Percentiles rank a stretch among this genome's conserved stretches.
These are phyloP conservation scores for Fraxinus floribunda DNA, from an alignment of 305 asterid genomes.

Conservation along the genomic window DNA sequence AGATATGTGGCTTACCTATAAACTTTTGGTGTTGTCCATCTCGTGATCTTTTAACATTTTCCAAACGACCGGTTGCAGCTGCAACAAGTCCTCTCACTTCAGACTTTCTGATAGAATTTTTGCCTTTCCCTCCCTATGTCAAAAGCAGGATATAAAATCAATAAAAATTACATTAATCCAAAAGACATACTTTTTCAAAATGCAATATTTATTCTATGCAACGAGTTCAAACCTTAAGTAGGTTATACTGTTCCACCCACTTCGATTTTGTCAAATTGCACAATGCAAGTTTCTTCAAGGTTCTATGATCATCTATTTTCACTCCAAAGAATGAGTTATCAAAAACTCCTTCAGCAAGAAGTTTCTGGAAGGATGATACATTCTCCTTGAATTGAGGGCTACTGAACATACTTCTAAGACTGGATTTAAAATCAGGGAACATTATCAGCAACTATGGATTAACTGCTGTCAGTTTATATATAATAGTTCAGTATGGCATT, in stretches of 20 bases:
- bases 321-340: constrained; percentile 54
- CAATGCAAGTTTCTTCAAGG: constrained; percentile 49
- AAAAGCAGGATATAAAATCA: constrained; percentile 3
- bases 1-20: constrained; percentile 39
- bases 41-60: constrained; percentile 45
- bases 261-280: constrained; percentile 55
- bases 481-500: background rate
- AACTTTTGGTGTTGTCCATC: constrained; percentile 47
- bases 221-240: constrained; percentile 48
- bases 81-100: constrained; percentile 38
- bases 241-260: constrained; percentile 64
- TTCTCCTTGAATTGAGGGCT: constrained; percentile 65
- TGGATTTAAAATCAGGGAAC: constrained; percentile 30
- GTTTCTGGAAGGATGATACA: constrained; percentile 62
- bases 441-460: constrained; percentile 5
- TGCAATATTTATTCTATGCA: background rate
- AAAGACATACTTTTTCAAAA: constrained; percentile 13
- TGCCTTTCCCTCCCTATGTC: constrained; percentile 51
- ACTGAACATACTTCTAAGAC: constrained; percentile 61
- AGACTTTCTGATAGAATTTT: constrained; percentile 31
- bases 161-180: background rate
- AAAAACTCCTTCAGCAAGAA: constrained; percentile 65
- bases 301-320: constrained; percentile 49
- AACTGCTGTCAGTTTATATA: constrained; percentile 2
- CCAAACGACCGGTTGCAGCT: constrained; percentile 44